Conservation (phyloP, 805 yeast genomes). For the Yamadazyma takamatsuzukensis region DNA sequence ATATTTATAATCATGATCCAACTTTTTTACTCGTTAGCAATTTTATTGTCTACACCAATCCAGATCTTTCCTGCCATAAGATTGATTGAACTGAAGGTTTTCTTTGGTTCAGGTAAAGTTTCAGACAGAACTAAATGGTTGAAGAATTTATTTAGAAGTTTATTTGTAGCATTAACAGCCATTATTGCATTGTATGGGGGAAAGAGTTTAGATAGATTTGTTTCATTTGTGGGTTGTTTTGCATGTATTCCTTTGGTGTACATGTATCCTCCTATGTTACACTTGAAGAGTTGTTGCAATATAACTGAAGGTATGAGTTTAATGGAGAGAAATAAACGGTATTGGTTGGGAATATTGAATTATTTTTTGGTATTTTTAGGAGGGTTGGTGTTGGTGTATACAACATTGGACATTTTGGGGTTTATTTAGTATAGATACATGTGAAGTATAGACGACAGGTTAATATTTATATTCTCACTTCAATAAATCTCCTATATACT, state of each 20-base stretch:
- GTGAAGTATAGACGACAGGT: background rate
- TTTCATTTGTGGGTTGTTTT: conserved; percentile 77
- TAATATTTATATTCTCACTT: conserved; percentile 5
- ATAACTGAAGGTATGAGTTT: conserved; percentile 12
- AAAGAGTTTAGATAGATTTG: conserved; percentile 65
- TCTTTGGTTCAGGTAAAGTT: conserved; percentile 53
- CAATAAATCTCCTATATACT: conserved; percentile 8
- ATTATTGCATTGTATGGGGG: conserved; percentile 66
- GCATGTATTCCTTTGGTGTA: conserved; percentile 85
- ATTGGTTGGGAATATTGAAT: conserved; percentile 43
- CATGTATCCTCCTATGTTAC: conserved; percentile 81
- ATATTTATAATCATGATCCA: conserved; percentile 61
- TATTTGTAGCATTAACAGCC: conserved; percentile 53
- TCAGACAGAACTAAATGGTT: conserved; percentile 57
- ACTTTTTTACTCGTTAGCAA: conserved; percentile 69
- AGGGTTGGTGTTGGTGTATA: conserved; percentile 58
- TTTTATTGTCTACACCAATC: conserved; percentile 73
- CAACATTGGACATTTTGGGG: conserved; percentile 56
- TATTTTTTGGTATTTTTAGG: conserved; percentile 53
- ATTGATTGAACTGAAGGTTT: conserved; percentile 62
- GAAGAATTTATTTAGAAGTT: conserved; percentile 56
- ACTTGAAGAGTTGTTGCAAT: conserved; percentile 49
- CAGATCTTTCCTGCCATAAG: conserved; percentile 78
- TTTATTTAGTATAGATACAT: background rate
- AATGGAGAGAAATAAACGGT: conserved; percentile 26